Percentiles rank a stretch among this genome's conserved stretches.
Conservation (phyloP, 2,329 filamentous ascomycete genomes). For the Talaromyces sp. region DNA sequence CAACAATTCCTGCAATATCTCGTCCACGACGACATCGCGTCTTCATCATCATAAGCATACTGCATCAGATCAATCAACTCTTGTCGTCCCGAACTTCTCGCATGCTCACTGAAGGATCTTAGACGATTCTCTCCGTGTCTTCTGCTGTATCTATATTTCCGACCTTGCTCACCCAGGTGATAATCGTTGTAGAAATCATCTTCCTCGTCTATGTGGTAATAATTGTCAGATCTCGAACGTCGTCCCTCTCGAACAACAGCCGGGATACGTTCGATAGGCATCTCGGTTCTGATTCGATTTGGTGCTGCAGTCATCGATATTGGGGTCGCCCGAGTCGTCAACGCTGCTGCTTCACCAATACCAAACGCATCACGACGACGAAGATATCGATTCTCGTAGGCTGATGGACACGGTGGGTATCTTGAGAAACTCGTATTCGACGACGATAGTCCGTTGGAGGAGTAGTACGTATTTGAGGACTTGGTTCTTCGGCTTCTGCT, state of each 20-base stretch:
- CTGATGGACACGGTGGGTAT: slow-evolving; percentile 4
- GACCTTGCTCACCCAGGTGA: background rate
- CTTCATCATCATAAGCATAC: slow-evolving; percentile 8
- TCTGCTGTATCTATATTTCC: slow-evolving; percentile 4
- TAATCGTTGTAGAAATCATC: background rate
- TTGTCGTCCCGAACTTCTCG: slow-evolving; percentile 2
- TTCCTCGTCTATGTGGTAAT: background rate
- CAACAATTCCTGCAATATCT: slow-evolving; percentile 3
- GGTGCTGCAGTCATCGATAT: background rate
- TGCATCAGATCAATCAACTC: slow-evolving; percentile 9
- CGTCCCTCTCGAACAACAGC: background rate
- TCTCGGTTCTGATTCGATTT: background rate
- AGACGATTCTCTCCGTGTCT: slow-evolving; percentile 4
- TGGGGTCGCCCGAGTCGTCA: background rate
- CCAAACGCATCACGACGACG: slow-evolving; percentile 6
- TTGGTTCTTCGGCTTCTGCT: slow-evolving; percentile 4
- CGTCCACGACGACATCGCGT: slow-evolving; percentile 1
- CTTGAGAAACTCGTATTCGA: background rate
- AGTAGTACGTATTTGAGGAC: slow-evolving; percentile 2
- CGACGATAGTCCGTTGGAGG: background rate
- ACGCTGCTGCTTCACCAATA: slow-evolving; percentile 1
- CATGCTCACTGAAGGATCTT: slow-evolving; percentile 11
- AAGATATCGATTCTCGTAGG: background rate
- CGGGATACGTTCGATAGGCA: slow-evolving; percentile 8
- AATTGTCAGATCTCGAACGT: slow-evolving; percentile 3